phyloP scores from a whole-genome alignment of 345 rosid species.

The Pseudoturritis turrita region DNA sequence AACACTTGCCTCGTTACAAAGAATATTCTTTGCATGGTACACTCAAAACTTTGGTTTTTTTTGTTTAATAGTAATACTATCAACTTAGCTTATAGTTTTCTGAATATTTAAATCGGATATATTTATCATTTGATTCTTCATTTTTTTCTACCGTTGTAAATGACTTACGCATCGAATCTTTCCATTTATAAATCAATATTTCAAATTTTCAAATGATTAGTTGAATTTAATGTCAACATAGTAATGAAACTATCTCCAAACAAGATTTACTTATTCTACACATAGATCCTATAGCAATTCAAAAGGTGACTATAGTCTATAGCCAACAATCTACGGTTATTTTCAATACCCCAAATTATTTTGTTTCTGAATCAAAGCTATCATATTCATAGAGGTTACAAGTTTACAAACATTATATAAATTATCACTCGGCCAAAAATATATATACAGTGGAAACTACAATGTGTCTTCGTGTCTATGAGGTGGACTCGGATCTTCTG shows the following conservation, averaged over 20 bases:
- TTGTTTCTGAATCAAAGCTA: neutral
- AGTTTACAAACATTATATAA: neutral
- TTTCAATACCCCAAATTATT: neutral
- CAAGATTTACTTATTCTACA: neutral
- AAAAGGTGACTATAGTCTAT: too few species aligned
- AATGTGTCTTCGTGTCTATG: neutral
- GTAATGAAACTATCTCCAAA: neutral
- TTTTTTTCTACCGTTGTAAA: constrained; percentile 22
- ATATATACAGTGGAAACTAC: constrained; percentile 6
- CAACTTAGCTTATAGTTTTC: constrained; percentile 1
- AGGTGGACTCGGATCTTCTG: constrained; percentile 3
- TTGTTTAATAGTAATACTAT: neutral
- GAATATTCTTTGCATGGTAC: constrained; percentile 35
- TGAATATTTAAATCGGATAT: neutral
- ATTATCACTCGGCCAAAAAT: neutral
- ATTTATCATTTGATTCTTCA: constrained; percentile 7
- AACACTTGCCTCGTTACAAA: constrained; percentile 29
- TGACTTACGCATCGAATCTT: constrained; percentile 26
- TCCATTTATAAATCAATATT: neutral
- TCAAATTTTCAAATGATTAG: constrained; percentile 1
- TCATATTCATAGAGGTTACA: neutral
- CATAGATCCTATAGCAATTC: too few species aligned
- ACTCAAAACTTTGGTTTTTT: constrained; percentile 25
- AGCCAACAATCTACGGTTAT: neutral
- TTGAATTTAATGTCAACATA: neutral